phyloP scores from a whole-genome alignment of 768 basidiomycete species.

The Lactarius hatsudake region DNA sequence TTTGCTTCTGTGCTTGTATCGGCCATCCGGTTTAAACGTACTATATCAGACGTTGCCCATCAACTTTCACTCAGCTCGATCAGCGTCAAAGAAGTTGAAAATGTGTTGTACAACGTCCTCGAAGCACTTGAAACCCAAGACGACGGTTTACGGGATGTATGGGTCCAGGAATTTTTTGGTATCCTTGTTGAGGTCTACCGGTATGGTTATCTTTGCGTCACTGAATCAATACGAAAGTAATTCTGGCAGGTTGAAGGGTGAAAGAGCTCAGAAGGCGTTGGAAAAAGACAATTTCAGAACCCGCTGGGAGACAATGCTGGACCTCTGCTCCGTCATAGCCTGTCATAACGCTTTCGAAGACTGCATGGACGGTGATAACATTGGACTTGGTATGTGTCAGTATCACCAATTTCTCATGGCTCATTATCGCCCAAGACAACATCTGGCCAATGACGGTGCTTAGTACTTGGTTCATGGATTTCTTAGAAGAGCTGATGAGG shows the following conservation, averaged over 20 bases:
- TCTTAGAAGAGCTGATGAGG: slow-evolving; percentile 61
- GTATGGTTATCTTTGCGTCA: slow-evolving; percentile 27
- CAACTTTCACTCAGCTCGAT: slow-evolving; percentile 45
- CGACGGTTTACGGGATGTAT: slow-evolving; percentile 41
- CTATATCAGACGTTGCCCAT: slow-evolving; percentile 61
- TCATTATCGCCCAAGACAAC: slow-evolving; percentile 46
- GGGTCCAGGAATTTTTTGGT: slow-evolving; percentile 52
- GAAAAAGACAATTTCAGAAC: slow-evolving; percentile 43
- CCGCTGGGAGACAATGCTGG: slow-evolving; percentile 62
- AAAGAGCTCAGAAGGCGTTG: slow-evolving; percentile 30
- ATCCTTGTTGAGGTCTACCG: slow-evolving; percentile 41
- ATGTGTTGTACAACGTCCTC: slow-evolving; percentile 48
- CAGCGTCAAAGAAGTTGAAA: slow-evolving; percentile 42
- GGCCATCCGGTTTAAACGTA: slow-evolving; percentile 50
- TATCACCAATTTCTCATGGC: neutral
- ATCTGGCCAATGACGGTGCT: slow-evolving; percentile 71
- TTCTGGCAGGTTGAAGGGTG: slow-evolving; percentile 36
- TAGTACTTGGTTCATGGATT: slow-evolving; percentile 57
- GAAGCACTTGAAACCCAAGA: slow-evolving; percentile 44
- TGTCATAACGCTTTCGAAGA: slow-evolving; percentile 64
- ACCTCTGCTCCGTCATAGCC: slow-evolving; percentile 61
- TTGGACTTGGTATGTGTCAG: slow-evolving; percentile 55
- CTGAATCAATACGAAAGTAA: neutral
- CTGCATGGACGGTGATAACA: slow-evolving; percentile 56
- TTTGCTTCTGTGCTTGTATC: slow-evolving; percentile 31